Evolutionary conservation across 116 monocot species (phyloP), one percentile per base, ranked within the genome.

Genomic region (Phalaenopsis hybrid): DNA sequence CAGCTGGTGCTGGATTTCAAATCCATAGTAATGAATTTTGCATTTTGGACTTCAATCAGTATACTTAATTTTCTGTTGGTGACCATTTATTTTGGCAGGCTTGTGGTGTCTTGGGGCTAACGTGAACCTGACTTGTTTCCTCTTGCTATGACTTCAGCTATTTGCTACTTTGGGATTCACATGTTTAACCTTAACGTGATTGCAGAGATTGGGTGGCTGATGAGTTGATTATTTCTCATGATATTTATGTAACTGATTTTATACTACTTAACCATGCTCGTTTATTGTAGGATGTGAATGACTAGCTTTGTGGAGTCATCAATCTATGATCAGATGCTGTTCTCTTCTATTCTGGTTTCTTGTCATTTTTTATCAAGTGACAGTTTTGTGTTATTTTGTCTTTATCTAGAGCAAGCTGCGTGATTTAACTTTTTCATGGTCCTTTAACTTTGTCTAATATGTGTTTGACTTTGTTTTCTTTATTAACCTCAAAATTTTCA

Each of bases 141-240:
- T 95, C 58, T 89, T 91, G 90, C 89, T 87, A 88, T 88, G 83
- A 81, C 74, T 79, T 89, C 89, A 89, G 79, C 83, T 89, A 91
- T 82, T 86, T 92, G 92, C 89, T 88, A 88, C 86, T 94, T 91
- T 94, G 84, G 86, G 88, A 87, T 87, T 95, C 89, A 91, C 90
- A 75, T 88, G 85, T 86, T 91, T 90, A 90, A 91, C 86, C 88
- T 93, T 95, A 88, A 89, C 85, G 65, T 65, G 65, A 65, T 65
- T 93, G 93, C 93, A 96, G 93, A 85, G 85, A 43, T 74, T 57
- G 72, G 51, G 81, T 48, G 41, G 37, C 72, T 41, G 68, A 76
- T 52, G 63, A 69, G 46, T 48, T 44, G 9, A 48, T 77, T 58
- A 68, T 17, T 58, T 45, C 57, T 37, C 37, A 52, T 80, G 57